Evolutionary conservation across 129 eudicot genomes (phyloP).

Genomic region (Pseudognaphalium luteoalbum): DNA sequence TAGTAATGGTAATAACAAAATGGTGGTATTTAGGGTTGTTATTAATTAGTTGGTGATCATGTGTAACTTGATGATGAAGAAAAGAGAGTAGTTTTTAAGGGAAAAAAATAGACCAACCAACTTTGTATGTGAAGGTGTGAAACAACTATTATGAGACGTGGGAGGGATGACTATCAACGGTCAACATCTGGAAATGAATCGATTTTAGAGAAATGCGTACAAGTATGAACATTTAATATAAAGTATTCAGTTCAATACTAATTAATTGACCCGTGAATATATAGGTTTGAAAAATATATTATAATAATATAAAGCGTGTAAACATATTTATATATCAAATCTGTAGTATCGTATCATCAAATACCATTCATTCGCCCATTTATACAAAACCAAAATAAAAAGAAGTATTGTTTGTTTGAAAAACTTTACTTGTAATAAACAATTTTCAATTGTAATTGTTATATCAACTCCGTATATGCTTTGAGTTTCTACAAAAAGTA

Average conservation of each 20-base stretch:
- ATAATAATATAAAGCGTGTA: too few relatives aligned
- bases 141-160: slow-evolving; percentile 34
- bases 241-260: neutral
- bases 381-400: too few relatives aligned
- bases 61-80: slow-evolving; percentile 30
- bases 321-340: too few relatives aligned
- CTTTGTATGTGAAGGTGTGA: slow-evolving; percentile 8
- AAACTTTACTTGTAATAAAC: too few relatives aligned
- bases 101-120: slow-evolving; percentile 7
- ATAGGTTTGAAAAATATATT: too few relatives aligned
- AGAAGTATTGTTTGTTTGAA: too few relatives aligned
- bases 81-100: slow-evolving; percentile 18
- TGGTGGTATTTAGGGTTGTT: neutral
- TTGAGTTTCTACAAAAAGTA: too few relatives aligned
- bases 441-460: too few relatives aligned
- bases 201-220: neutral
- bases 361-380: too few relatives aligned
- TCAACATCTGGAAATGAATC: neutral
- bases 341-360: too few relatives aligned
- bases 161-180: slow-evolving; percentile 31
- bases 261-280: too few relatives aligned
- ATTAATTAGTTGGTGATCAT: neutral
- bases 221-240: neutral
- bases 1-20: neutral
- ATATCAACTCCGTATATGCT: too few relatives aligned